phyloP scores from a whole-genome alignment of 495 filamentous ascomycete species.

The Neurospora cerealis region DNA sequence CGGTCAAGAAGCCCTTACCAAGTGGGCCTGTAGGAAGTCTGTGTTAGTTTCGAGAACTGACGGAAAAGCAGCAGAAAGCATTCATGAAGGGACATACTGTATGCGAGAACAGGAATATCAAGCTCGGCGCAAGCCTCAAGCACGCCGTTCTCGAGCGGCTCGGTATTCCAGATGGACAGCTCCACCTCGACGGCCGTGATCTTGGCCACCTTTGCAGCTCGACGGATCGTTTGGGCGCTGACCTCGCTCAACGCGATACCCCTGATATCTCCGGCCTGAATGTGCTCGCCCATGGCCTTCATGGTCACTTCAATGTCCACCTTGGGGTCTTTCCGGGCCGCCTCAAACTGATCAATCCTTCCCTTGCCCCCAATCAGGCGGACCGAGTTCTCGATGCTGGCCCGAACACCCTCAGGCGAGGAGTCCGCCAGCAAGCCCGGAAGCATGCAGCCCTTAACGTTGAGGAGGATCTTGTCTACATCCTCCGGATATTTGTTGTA shows the following conservation, averaged over 20 bases:
- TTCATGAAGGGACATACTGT: conserved; percentile 36
- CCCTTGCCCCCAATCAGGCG: conserved; percentile 60
- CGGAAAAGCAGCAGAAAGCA: neutral
- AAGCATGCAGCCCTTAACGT: conserved; percentile 51
- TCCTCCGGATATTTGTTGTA: conserved; percentile 60
- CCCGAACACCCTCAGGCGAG: conserved; percentile 51
- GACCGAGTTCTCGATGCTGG: conserved; percentile 59
- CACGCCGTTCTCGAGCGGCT: conserved; percentile 65
- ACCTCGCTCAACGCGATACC: conserved; percentile 71
- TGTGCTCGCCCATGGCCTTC: conserved; percentile 44
- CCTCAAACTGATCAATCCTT: conserved; percentile 74
- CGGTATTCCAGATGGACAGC: conserved; percentile 57
- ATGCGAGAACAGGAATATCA: conserved; percentile 61
- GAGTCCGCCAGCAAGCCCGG: conserved; percentile 35
- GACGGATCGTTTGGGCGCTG: conserved; percentile 60
- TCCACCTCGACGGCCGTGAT: conserved; percentile 77
- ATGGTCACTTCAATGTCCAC: conserved; percentile 40
- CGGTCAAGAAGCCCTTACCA: conserved; percentile 38
- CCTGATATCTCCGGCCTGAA: conserved; percentile 66
- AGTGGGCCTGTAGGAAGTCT: conserved; percentile 7
- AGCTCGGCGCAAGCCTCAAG: conserved; percentile 61
- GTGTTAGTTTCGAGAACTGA: conserved; percentile 5
- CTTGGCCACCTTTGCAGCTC: conserved; percentile 58
- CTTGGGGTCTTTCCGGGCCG: conserved; percentile 59
- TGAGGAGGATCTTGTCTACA: conserved; percentile 52